Percentiles rank a stretch among this genome's conserved stretches.
Conservation (phyloP, 2,329 filamentous ascomycete genomes). For the Alternaria consortialis region DNA sequence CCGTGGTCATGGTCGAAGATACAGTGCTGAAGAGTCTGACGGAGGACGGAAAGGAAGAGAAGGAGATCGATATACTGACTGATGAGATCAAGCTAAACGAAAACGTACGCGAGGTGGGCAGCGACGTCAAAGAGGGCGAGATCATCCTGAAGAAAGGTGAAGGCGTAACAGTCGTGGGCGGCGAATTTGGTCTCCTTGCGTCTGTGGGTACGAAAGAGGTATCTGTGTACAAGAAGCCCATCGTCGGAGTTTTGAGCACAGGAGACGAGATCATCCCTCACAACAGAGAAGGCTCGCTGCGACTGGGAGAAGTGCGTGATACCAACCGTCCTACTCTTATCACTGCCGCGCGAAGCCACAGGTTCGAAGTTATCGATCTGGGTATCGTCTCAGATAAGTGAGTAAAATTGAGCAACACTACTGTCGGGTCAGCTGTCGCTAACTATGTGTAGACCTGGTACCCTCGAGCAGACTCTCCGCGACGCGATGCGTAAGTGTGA, state of each 20-base stretch:
- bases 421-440: not conserved
- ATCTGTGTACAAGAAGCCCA: conserved; percentile 75
- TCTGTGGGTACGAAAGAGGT: conserved; percentile 80
- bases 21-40: conserved; percentile 79
- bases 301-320: conserved; percentile 87
- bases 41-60: conserved; percentile 83
- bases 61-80: conserved; percentile 85
- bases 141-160: conserved; percentile 79
- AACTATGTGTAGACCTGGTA: conserved; percentile 62
- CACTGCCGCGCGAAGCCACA: conserved; percentile 76
- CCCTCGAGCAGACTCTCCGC: conserved; percentile 80
- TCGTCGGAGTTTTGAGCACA: conserved; percentile 88
- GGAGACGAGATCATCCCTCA: conserved; percentile 92
- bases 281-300: conserved; percentile 67
- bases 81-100: conserved; percentile 78
- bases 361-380: conserved; percentile 82
- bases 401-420: conserved; percentile 2
- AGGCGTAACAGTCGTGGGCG: conserved; percentile 84
- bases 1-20: conserved; percentile 97
- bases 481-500: conserved; percentile 77
- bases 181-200: conserved; percentile 89
- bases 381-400: conserved; percentile 81
- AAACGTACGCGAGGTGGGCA: conserved; percentile 91
- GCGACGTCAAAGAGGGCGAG: conserved; percentile 77
- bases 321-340: conserved; percentile 91